Evolutionary conservation across 2,329 filamentous ascomycete genomes (phyloP).

Genomic region (Aspergillus fumigatus): DNA sequence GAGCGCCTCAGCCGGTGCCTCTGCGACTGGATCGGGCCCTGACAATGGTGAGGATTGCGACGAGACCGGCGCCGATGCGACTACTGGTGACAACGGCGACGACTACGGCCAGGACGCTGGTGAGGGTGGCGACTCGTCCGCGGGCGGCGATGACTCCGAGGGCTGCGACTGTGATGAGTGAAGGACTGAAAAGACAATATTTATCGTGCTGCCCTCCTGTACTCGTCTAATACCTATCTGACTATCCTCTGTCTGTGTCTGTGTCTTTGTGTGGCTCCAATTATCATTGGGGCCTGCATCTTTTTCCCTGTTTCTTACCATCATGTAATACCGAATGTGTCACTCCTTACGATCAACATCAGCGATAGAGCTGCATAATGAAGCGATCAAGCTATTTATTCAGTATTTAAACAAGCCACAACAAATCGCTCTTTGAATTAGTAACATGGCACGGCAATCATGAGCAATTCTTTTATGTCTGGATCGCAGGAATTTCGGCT

Average conservation of each 20-base stretch:
- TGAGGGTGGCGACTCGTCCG: no score
- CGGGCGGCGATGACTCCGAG: neutral
- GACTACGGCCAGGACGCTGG: no score
- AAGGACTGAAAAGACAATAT: neutral
- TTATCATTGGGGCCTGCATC: neutral
- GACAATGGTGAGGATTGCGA: neutral
- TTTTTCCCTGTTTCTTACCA: neutral
- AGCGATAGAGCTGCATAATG: neutral
- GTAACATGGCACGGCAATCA: no score
- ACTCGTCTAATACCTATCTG: neutral
- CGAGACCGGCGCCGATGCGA: neutral
- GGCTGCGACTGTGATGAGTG: neutral
- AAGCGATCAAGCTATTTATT: neutral
- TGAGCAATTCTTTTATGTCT: no score
- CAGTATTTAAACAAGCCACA: neutral
- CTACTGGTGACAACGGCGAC: no score
- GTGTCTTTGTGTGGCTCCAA: neutral
- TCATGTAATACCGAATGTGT: neutral
- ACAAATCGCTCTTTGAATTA: no score
- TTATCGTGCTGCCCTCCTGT: neutral
- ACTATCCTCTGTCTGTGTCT: neutral
- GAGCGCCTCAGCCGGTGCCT: neutral
- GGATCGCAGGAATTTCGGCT: no score
- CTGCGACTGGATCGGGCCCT: neutral
- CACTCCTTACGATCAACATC: neutral